These are phyloP conservation scores for Evernia prunastri DNA, from an alignment of 495 filamentous ascomycete genomes.

Conservation along the genomic window DNA sequence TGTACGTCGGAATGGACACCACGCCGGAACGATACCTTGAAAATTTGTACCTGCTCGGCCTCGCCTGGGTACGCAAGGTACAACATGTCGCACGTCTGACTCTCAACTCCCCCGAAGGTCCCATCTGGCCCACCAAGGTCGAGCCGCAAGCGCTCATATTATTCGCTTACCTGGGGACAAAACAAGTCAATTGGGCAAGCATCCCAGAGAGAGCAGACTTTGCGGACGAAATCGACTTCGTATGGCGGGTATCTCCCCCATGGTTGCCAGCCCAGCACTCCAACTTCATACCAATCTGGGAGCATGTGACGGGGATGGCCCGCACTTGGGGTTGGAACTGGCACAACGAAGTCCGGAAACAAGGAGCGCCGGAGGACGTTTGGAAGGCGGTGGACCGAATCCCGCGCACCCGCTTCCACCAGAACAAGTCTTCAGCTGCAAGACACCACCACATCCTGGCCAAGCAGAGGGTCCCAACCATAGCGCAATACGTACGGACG, in stretches of 20 bases:
- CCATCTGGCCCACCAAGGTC: neutral
- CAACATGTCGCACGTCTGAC: neutral
- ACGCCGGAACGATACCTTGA: neutral
- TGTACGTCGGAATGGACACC: neutral
- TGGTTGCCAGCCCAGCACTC: neutral
- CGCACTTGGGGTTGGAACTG: neutral
- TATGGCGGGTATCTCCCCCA: neutral
- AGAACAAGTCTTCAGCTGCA: neutral
- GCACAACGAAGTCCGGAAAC: neutral
- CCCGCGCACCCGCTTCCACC: neutral
- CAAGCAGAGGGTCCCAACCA: neutral
- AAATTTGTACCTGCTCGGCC: neutral
- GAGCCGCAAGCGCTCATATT: neutral
- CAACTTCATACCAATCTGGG: neutral
- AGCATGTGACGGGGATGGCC: neutral
- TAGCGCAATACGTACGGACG: neutral
- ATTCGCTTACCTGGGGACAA: neutral
- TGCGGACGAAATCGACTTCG: neutral
- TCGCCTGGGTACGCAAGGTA: neutral
- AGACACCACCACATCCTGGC: neutral
- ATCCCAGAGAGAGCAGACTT: neutral
- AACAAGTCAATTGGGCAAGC: neutral
- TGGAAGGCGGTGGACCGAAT: neutral
- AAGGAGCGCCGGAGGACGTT: neutral
- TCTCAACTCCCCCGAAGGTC: neutral